Base-by-base conservation (phyloP, 345 rosid species). In the Eucalyptus cladocalyx region DNA sequence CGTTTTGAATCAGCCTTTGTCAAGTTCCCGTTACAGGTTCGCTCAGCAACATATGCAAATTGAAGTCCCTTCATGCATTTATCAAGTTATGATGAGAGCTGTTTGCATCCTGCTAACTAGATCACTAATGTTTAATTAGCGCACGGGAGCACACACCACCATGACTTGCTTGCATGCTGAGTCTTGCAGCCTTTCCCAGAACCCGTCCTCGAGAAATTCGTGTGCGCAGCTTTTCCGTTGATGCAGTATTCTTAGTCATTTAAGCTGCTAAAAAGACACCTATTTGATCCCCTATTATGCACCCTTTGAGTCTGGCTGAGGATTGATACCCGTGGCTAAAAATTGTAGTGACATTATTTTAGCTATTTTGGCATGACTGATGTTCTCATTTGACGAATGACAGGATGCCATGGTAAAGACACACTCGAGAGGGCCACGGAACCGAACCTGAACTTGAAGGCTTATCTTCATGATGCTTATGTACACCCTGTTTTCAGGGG, bases 381-480 rank as follows among this genome's bases (percentile, higher is more conserved):
- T 9, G 30, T 19, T 51, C 62, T 2, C 17, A 86, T 47, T 32
- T 14, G 85, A 49, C 9, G 11, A 40, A 49, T 67, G 50, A 37
- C 94, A 98, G 99, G 96, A 98, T 86, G 99, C 99, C 87, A 96
- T 95, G 97, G 95, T 97, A 87, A 98, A 94, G 99, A 98, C 87
- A 98, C 98, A 49, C 93, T 98, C 1, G 99, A 98, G 85, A 92
- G 94, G 88, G 99, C 99, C 2, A 96, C 95, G 6, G 99, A 96
- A 69, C 99, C 99, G 16, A 94, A 93, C 87, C 91, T 98, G 19
- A 94, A 97, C 92, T 89, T 97, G 89, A 96, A 92, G 91, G 89
- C 85, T 43, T 97, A 98, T 91, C 95, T 98, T 11, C 94, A 91
- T 50, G 96, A 95, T 87, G 97, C 99, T 23, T 98, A 98, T n/a